Evolutionary conservation across 2,329 filamentous ascomycete species (phyloP).

Genomic region (Colletotrichum truncatum): DNA sequence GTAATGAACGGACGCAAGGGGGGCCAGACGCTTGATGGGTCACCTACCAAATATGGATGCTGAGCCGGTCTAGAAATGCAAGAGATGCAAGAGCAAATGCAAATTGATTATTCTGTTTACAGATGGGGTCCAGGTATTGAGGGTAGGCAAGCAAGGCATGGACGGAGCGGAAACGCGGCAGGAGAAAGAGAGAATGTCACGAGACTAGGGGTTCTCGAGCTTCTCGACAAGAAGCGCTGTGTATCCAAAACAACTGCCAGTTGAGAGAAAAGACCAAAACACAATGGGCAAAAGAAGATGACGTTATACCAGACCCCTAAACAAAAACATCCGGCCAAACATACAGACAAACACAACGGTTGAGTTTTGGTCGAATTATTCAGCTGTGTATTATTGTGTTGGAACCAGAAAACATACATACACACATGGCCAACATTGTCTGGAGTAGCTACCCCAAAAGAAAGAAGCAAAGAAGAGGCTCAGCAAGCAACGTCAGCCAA

Average conservation of each 20-base stretch:
- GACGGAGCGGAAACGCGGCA: no score
- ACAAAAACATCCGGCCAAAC: no score
- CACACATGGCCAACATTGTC: background rate
- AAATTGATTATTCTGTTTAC: background rate
- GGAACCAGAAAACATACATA: background rate
- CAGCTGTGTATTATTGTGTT: no score
- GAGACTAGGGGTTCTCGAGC: no score
- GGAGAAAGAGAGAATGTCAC: no score
- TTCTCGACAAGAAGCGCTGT: no score
- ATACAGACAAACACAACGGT: background rate
- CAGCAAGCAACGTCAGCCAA: background rate
- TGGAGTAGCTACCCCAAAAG: background rate
- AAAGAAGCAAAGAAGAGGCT: background rate
- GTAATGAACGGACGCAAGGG: background rate
- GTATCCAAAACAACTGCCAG: no score
- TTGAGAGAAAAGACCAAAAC: no score
- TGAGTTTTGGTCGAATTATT: background rate
- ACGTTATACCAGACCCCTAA: no score
- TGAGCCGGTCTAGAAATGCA: background rate
- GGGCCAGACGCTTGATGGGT: background rate
- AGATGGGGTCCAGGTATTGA: background rate
- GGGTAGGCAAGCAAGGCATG: background rate
- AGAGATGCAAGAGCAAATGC: background rate
- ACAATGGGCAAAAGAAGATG: no score
- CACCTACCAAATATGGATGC: background rate